Evolutionary conservation across 148 eudicot species (phyloP).

Genomic region (Persicaria maculosa): DNA sequence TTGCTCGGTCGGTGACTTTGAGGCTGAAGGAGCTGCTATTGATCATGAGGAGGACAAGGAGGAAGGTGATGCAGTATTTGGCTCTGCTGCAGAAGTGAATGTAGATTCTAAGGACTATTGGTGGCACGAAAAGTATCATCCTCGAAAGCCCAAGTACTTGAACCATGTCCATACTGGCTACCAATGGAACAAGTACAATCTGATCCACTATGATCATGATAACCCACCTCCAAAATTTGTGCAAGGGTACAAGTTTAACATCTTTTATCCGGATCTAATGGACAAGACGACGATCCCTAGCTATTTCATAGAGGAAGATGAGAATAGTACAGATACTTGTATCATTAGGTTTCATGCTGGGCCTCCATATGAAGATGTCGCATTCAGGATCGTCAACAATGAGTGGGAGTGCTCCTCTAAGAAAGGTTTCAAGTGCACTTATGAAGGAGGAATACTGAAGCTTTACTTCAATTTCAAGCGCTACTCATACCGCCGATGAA

Average conservation of each 20-base stretch:
- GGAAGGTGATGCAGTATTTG: constrained; percentile 30
- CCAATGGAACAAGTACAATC: constrained; percentile 96
- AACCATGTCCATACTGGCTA: constrained; percentile 91
- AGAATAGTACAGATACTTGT: constrained; percentile 78
- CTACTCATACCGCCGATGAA: constrained; percentile 59
- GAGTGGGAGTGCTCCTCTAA: constrained; percentile 92
- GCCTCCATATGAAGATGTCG: constrained; percentile 90
- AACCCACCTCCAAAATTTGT: constrained; percentile 89
- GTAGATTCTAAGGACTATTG: constrained; percentile 51
- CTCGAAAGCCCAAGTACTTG: constrained; percentile 87
- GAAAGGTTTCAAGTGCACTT: constrained; percentile 86
- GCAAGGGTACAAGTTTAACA: constrained; percentile 92
- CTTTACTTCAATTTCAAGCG: constrained; percentile 82
- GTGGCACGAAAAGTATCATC: constrained; percentile 97
- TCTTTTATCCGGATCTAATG: constrained; percentile 91
- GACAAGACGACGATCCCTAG: constrained; percentile 68
- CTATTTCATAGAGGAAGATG: constrained; percentile 68
- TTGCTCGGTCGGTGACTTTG: constrained; percentile 6
- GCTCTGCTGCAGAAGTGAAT: constrained; percentile 22
- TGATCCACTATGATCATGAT: constrained; percentile 87
- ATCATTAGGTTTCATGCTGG: constrained; percentile 86
- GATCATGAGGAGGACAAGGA: constrained; percentile 53
- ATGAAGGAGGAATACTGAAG: constrained; percentile 77
- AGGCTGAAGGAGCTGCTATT: constrained; percentile 55
- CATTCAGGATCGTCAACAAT: constrained; percentile 75